Evolutionary conservation across 176 grass and related monocot species (phyloP).

Genomic region (Cocos nucifera): DNA sequence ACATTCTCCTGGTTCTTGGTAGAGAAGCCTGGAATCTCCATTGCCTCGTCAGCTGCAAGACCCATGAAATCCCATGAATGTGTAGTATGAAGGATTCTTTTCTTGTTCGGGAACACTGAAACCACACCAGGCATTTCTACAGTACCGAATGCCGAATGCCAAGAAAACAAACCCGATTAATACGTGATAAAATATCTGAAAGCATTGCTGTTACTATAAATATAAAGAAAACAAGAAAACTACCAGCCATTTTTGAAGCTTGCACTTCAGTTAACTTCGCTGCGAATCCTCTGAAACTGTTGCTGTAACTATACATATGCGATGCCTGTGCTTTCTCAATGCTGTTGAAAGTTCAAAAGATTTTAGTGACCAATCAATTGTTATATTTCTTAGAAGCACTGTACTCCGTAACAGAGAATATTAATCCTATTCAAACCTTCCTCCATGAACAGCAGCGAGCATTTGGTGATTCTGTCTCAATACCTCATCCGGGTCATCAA

Average conservation of each 20-base stretch:
- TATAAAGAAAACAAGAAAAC: too few species aligned
- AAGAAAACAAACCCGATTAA: background rate
- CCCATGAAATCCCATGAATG: constrained; percentile 88
- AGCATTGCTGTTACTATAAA: too few species aligned
- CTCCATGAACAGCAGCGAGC: constrained; percentile 53
- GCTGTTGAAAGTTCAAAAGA: constrained; percentile 16
- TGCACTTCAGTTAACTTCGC: constrained; percentile 56
- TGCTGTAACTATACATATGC: constrained; percentile 50
- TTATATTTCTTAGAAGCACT: background rate
- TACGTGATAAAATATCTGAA: too few species aligned
- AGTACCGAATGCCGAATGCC: background rate
- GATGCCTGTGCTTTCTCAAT: constrained; percentile 46
- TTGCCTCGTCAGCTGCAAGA: constrained; percentile 31
- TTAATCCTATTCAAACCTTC: constrained; percentile 31
- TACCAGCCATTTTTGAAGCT: constrained; percentile 46
- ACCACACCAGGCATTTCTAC: constrained; percentile 57
- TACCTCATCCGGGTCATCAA: background rate
- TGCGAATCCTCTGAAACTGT: constrained; percentile 53
- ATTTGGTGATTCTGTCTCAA: constrained; percentile 49
- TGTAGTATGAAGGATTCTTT: constrained; percentile 54
- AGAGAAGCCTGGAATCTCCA: constrained; percentile 49
- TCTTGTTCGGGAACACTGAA: constrained; percentile 60
- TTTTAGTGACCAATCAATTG: background rate
- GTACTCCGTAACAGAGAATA: background rate
- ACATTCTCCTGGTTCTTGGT: constrained; percentile 47